Percentiles rank a stretch among this genome's conserved stretches.
These are phyloP conservation scores for Botrytis pseudocinerea DNA, from an alignment of 2,329 filamentous ascomycete genomes.

Conservation along the genomic window DNA sequence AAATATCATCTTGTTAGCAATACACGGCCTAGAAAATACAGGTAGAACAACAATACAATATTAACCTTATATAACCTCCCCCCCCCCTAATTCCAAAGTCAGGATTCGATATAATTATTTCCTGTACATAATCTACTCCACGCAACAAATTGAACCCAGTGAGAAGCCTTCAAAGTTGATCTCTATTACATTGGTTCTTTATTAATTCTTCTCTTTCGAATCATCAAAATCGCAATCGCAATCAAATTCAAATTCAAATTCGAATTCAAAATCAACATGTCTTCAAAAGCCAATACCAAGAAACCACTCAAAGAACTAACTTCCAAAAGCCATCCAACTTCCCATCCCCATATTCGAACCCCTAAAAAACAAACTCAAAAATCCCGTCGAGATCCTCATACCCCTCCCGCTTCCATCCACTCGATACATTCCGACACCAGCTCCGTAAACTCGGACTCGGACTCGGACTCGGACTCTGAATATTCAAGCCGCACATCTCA, in stretches of 20 bases:
- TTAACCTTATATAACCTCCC: neutral
- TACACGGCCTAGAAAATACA: neutral
- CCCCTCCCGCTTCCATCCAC: neutral
- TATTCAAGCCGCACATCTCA: neutral
- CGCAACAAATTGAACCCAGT: accelerated
- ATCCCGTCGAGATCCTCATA: neutral
- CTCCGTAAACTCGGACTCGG: neutral
- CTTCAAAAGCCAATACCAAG: neutral
- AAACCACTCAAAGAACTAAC: neutral
- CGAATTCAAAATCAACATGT: neutral
- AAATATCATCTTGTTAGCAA: neutral
- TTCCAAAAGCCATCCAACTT: neutral
- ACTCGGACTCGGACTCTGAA: neutral
- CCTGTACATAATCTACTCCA: neutral
- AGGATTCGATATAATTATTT: neutral
- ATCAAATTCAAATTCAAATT: no score
- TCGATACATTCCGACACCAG: neutral
- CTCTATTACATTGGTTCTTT: neutral
- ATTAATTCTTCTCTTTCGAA: neutral
- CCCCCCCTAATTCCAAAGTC: neutral
- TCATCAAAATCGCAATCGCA: neutral
- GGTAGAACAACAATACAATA: neutral
- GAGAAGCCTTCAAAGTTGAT: neutral
- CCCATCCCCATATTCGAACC: neutral
- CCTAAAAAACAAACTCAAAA: neutral